Percentiles rank a stretch among this genome's conserved stretches.
phyloP scores from a whole-genome alignment of 2,329 filamentous ascomycete genomes.

The Trichophyton simii region DNA sequence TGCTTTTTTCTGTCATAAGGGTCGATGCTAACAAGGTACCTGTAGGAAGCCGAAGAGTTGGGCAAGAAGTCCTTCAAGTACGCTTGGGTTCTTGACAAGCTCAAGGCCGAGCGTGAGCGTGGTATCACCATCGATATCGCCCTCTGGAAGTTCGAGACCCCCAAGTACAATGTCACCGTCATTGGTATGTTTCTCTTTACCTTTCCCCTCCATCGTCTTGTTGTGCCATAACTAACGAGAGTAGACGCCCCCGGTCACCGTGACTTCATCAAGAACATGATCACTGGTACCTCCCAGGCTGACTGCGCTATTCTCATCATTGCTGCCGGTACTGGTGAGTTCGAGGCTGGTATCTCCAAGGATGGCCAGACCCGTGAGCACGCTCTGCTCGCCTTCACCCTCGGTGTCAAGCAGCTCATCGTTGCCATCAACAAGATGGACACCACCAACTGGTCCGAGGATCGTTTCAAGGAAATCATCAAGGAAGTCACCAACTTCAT shows the following conservation, averaged over 20 bases:
- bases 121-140: conserved; percentile 99
- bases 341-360: conserved; percentile 99
- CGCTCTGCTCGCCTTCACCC: conserved; percentile 98
- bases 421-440: conserved; percentile 99
- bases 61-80: conserved; percentile 99
- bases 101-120: conserved; percentile 99
- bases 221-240: background rate
- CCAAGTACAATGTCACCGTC: conserved; percentile 95
- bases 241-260: conserved; percentile 94
- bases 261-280: conserved; percentile 99
- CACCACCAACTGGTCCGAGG: conserved; percentile 96
- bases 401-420: conserved; percentile 99
- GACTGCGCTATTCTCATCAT: conserved; percentile 99
- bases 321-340: conserved; percentile 99
- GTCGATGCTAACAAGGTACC: conserved; percentile 13
- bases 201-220: background rate
- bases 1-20: background rate
- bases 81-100: conserved; percentile 99
- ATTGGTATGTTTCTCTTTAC: conserved; percentile 53
- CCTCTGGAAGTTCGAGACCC: conserved; percentile 99
- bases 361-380: conserved; percentile 99
- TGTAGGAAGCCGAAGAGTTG: conserved; percentile 91
- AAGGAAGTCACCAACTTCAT: conserved; percentile 99
- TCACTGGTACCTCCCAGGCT: conserved; percentile 99
- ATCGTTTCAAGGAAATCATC: conserved; percentile 96